Base-by-base conservation (phyloP, 2,329 filamentous ascomycete genomes). In the Pseudopithomyces chartarum region DNA sequence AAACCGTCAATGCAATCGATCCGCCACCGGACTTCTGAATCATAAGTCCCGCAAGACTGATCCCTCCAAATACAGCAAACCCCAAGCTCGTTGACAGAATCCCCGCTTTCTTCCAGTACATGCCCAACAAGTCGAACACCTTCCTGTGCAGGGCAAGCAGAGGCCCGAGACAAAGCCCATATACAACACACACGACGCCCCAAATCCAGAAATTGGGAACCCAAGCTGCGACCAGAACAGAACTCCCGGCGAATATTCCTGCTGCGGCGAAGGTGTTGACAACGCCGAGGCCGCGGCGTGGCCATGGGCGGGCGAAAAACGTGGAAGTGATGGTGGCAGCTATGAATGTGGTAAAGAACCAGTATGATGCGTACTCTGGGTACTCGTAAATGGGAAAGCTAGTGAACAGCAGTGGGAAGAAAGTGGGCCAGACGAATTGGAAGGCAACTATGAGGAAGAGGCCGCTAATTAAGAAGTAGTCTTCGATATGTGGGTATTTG, bases 371-470 rank as follows among this genome's bases (percentile, higher is more conserved):
- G 10, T 15, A 19, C 3, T 58, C 49, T 0, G 66, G 61, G 6
- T n/a, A 53, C 5, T 45, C 40, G 43, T 38, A 49, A 4, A 54
- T 44, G 0, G 51, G 56, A 2, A 49, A 23, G 19, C 22, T 60
- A 39, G 50, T 50, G 22, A 58, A 36, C 15, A 63, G 47, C 38
- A 59, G 57, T 15, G 61, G 13, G 29, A 57, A 42, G 46, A 47
- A 63, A 7, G 53, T 56, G 11, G 61, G 65, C 32, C 29, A 59
- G 39, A 57, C 51, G 55, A 62, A 64, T 36, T 62, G 20, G 29
- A 13, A 42, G 17, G 43, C 54, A 45, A 59, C 63, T 26, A 59
- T 26, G 7, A 57, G 20, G 1, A 50, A 20, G 29, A 54, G 59
- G 6, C 59, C 58, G 2, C 42, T 22, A 4, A 49, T 12, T 17